Evolutionary conservation across 108 stramenopile species (phyloP).

Genomic region (Nitzschia sp.): DNA sequence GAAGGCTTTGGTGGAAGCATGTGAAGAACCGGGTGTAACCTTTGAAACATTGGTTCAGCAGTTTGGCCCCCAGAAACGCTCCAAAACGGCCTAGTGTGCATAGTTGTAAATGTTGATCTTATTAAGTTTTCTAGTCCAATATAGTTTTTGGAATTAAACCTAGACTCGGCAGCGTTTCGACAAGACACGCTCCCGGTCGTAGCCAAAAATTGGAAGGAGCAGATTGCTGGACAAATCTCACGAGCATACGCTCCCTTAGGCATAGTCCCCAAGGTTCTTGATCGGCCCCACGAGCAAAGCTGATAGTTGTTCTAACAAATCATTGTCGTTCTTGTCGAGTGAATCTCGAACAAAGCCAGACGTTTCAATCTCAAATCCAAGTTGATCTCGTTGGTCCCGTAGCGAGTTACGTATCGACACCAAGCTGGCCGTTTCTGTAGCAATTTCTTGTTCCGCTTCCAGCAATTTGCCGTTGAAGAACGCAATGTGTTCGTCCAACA

Average conservation of each 20-base stretch:
- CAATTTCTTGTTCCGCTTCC: constrained; percentile 34
- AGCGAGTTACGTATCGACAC: constrained; percentile 27
- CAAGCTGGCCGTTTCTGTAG: constrained; percentile 19
- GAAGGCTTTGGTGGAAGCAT: background rate
- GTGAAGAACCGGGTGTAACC: background rate
- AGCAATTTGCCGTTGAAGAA: constrained; percentile 38
- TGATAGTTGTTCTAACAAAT: constrained; percentile 35
- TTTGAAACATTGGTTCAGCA: constrained; percentile 4
- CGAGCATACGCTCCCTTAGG: background rate
- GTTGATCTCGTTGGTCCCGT: constrained; percentile 23
- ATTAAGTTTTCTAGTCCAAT: too few relatives aligned
- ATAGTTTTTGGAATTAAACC: too few relatives aligned
- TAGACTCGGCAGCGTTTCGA: too few relatives aligned
- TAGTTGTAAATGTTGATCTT: too few relatives aligned
- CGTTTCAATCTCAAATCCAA: constrained; percentile 39
- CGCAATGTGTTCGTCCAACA: constrained; percentile 34
- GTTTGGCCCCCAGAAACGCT: background rate
- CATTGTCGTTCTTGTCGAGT: constrained; percentile 26
- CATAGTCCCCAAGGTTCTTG: constrained; percentile 37
- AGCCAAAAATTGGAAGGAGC: too few relatives aligned
- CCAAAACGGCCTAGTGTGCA: too few relatives aligned
- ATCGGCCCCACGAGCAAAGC: constrained; percentile 38
- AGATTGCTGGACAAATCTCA: too few relatives aligned
- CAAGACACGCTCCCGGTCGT: too few relatives aligned
- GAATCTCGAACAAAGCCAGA: constrained; percentile 24